Evolutionary conservation across 2,329 filamentous ascomycete genomes (phyloP).

Genomic region (Tolypocladium tundrense): DNA sequence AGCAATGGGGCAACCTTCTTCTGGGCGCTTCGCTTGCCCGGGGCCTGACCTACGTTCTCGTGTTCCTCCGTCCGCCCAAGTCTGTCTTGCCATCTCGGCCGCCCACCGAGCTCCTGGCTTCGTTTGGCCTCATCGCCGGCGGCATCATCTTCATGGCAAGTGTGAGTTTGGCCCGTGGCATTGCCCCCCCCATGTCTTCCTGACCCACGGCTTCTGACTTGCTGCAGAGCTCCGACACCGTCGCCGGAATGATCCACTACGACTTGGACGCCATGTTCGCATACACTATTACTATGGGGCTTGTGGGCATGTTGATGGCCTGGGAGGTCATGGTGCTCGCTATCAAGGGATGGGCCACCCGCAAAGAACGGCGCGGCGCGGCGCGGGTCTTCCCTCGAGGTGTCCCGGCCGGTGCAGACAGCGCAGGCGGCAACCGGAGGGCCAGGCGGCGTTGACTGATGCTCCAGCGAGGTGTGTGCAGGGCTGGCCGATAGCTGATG

Average conservation of each 20-base stretch:
- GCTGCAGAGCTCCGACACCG: constrained; percentile 60
- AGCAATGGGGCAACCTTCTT: constrained; percentile 84
- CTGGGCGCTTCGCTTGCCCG: constrained; percentile 72
- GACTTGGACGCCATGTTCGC: constrained; percentile 84
- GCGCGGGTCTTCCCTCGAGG: background rate
- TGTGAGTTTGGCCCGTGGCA: constrained; percentile 36
- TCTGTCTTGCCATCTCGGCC: constrained; percentile 75
- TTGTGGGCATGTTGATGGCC: constrained; percentile 75
- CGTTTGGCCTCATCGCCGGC: constrained; percentile 80
- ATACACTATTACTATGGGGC: constrained; percentile 78
- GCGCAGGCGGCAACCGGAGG: background rate
- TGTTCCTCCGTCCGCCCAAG: constrained; percentile 71
- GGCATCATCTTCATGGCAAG: constrained; percentile 91
- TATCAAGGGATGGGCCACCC: constrained; percentile 76
- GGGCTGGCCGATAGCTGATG: background rate
- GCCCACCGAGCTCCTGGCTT: constrained; percentile 76
- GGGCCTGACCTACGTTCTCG: constrained; percentile 65
- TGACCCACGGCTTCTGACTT: constrained; percentile 7
- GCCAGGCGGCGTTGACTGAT: background rate
- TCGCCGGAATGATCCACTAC: constrained; percentile 67
- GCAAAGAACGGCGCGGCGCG: constrained; percentile 18
- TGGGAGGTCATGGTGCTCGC: constrained; percentile 71
- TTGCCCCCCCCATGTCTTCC: background rate
- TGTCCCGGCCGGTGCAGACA: background rate
- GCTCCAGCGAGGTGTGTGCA: background rate